Base-by-base conservation (phyloP, 2,329 filamentous ascomycete species). In the Trichoderma breve region DNA sequence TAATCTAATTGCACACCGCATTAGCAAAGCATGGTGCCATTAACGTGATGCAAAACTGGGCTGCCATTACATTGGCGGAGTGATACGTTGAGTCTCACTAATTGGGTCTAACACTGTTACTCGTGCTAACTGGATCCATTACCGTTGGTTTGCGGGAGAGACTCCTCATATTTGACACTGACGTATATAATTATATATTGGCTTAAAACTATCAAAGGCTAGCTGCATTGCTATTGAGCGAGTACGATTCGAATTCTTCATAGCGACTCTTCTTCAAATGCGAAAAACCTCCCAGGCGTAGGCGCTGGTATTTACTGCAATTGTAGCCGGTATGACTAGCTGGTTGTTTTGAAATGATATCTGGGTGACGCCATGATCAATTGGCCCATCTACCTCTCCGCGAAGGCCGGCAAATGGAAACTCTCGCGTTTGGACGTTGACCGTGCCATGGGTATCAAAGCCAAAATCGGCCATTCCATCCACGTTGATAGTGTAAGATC, bases 391-490 rank as follows among this genome's bases (percentile, higher is more conserved):
- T n/a, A 71, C 68, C 28, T 63, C 24, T 30, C 58, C 68, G 12
- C 68, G 68, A 57, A 71, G 68, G 6, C 68, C 68, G 4, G 68
- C 58, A 55, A 26, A 71, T 15, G 68, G 68, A 21, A 71, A 71
- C 3, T 71, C 68, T 32, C 58, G 36, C 12, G 60, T 57, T 21
- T 71, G 68, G 11, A 71, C 68, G 11, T 39, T 51, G 26, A 71
- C 58, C n/a, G 58, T 36, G 1, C 68, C 68, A 1, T 71, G 68
- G 7, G 57, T 71, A 36, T 71, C 6, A 8, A 71, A 71, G 6
- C 68, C 68, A 51, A 71, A 71, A n/a, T 71, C 68, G 47, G 68
- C 68, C 68, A 71, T 71, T 18, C 47, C 58, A 30, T 57, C 32
- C 1, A 71, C 68, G 4, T 53, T 55, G 8, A 71, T 32, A 2